A percentile compares a stretch with the other conserved stretches of the same genome.
Conservation (phyloP, 257 asterid genomes). For the Cynanchum wilfordii region DNA sequence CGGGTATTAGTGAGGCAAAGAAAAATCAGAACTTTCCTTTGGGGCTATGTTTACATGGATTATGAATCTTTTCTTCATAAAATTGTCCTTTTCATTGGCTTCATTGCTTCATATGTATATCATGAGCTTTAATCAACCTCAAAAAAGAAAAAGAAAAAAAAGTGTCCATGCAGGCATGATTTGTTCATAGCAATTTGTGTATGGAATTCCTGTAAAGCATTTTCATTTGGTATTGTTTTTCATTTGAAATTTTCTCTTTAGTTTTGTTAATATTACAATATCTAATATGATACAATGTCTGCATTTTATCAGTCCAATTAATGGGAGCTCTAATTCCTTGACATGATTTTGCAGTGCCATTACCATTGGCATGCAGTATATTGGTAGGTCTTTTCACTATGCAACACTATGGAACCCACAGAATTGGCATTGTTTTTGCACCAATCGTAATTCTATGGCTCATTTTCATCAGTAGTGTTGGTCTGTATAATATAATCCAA, state of each 20-base stretch:
- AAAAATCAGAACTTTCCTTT: not conserved
- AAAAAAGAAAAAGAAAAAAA: too few relatives aligned
- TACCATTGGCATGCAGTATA: slow-evolving; percentile 76
- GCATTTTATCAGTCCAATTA: not conserved
- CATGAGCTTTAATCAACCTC: not conserved
- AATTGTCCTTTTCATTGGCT: not conserved
- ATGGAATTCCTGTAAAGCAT: not conserved
- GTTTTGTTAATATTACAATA: not conserved
- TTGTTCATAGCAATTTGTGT: not conserved
- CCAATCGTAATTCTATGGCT: slow-evolving; percentile 87
- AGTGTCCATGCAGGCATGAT: not conserved
- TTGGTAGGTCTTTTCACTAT: slow-evolving; percentile 81
- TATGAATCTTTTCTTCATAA: not conserved
- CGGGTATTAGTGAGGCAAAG: not conserved
- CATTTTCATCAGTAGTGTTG: slow-evolving; percentile 56
- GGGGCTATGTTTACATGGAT: not conserved
- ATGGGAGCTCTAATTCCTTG: slow-evolving; percentile 19
- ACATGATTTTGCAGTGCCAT: slow-evolving; percentile 57
- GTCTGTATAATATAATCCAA: slow-evolving; percentile 62
- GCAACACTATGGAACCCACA: slow-evolving; percentile 82
- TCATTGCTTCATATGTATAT: not conserved
- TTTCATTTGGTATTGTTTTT: not conserved
- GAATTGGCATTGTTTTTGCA: slow-evolving; percentile 75
- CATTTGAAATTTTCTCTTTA: not conserved
- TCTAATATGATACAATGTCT: not conserved